phyloP scores from a whole-genome alignment of 306 rosid genomes.

The Luffa aegyptiaca region DNA sequence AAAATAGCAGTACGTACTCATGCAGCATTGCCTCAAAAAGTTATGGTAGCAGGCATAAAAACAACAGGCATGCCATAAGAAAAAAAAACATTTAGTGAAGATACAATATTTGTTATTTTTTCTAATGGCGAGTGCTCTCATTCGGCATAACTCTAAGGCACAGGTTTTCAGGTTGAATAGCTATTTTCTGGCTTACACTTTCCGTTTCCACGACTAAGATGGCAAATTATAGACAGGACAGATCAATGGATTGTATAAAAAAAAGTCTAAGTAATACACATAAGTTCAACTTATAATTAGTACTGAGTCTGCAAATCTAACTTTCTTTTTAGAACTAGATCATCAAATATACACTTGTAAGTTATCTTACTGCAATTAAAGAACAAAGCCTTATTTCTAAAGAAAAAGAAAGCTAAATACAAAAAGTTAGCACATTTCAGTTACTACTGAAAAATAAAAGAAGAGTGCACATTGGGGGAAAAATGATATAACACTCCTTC shows the following conservation, averaged over 20 bases:
- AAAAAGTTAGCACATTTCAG: neutral
- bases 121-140: no score
- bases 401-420: neutral
- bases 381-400: neutral
- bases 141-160: no score
- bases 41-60: neutral
- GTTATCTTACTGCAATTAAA: neutral
- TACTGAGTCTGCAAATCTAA: no score
- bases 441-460: neutral
- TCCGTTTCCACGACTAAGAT: neutral
- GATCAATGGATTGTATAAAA: no score
- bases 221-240: neutral
- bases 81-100: no score
- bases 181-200: no score
- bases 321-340: no score
- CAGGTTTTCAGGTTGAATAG: neutral
- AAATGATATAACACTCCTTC: neutral
- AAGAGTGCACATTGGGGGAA: neutral
- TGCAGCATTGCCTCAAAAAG: neutral
- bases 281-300: no score
- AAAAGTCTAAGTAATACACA: no score
- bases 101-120: no score
- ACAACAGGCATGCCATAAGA: neutral
- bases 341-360: neutral
- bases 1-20: neutral